Percentiles rank a stretch among this genome's conserved stretches.
Conservation (phyloP, 805 yeast genomes). For the Saccharomyces eubayanus region DNA sequence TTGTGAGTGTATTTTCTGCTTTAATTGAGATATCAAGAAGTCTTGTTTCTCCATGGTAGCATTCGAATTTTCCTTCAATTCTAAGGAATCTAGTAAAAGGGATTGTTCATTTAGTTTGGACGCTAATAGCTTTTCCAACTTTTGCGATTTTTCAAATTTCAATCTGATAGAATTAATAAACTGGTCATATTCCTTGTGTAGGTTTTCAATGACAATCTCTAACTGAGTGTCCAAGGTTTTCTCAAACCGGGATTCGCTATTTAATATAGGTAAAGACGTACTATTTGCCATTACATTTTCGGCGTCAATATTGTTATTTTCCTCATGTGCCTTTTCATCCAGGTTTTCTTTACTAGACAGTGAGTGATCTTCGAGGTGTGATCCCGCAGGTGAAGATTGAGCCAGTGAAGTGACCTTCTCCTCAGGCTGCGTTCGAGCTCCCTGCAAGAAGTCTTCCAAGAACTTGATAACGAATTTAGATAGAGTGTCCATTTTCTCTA, state of each 20-base stretch:
- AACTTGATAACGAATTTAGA: constrained; percentile 6
- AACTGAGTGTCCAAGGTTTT: constrained; percentile 17
- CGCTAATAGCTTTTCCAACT: constrained; percentile 13
- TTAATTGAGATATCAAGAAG: constrained; percentile 2
- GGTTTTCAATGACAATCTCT: constrained; percentile 23
- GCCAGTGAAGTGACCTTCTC: not conserved
- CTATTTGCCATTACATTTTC: constrained; percentile 15
- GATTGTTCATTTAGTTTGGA: constrained; percentile 19
- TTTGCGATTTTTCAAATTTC: constrained; percentile 16
- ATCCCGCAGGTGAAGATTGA: not conserved
- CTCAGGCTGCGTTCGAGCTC: not conserved
- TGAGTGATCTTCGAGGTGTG: not conserved
- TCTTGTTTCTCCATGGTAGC: not conserved
- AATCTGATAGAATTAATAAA: constrained; percentile 20
- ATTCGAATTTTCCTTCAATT: not conserved
- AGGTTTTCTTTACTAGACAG: not conserved
- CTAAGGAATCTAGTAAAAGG: constrained; percentile 2
- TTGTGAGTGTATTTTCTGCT: constrained; percentile 6
- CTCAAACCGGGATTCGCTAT: not conserved
- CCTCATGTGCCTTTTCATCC: not conserved
- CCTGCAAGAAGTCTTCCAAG: not conserved
- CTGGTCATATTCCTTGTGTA: constrained; percentile 25
- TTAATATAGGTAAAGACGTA: constrained; percentile 4
- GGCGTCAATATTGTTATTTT: constrained; percentile 1
- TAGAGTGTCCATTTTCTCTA: constrained; percentile 25